These are phyloP conservation scores for Mollisia scopiformis DNA, from an alignment of 2,329 filamentous ascomycete species.

Conservation along the genomic window DNA sequence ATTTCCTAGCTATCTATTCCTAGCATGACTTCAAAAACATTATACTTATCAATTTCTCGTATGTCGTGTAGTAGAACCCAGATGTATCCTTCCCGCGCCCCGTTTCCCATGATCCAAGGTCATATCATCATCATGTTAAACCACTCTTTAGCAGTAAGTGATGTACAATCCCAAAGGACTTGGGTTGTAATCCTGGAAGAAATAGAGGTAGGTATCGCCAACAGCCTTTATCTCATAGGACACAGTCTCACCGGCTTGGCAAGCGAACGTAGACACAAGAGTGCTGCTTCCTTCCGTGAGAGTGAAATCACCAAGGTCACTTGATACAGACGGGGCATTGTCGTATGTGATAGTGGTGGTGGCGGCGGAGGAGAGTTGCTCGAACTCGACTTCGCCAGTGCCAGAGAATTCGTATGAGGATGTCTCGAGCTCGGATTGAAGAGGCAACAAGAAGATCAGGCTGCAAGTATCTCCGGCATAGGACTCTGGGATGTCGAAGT, in stretches of 20 bases:
- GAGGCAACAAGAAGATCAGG: constrained; percentile 67
- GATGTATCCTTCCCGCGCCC: not conserved
- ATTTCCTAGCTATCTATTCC: not conserved
- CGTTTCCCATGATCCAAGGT: not conserved
- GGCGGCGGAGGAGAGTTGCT: constrained; percentile 48
- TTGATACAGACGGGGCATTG: constrained; percentile 50
- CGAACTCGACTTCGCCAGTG: constrained; percentile 55
- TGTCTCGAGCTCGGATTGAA: constrained; percentile 58
- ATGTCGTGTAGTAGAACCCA: not conserved
- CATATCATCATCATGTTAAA: not conserved
- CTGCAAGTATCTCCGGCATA: constrained; percentile 62
- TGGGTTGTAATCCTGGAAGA: constrained; percentile 66
- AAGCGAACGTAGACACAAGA: constrained; percentile 54
- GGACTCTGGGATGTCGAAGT: constrained; percentile 64
- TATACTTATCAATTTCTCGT: not conserved
- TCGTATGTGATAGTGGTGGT: constrained; percentile 54
- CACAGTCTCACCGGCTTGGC: constrained; percentile 55
- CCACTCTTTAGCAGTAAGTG: constrained; percentile 13
- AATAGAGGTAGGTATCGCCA: constrained; percentile 56
- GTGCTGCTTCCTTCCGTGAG: constrained; percentile 58
- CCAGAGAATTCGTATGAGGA: constrained; percentile 59
- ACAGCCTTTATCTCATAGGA: constrained; percentile 54
- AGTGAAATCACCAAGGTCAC: constrained; percentile 46
- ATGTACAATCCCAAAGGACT: constrained; percentile 46
- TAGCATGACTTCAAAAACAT: not conserved